A percentile compares a stretch with the other conserved stretches of the same genome.
Conservation (phyloP, 305 asterid genomes). For the Solanum hybrid region DNA sequence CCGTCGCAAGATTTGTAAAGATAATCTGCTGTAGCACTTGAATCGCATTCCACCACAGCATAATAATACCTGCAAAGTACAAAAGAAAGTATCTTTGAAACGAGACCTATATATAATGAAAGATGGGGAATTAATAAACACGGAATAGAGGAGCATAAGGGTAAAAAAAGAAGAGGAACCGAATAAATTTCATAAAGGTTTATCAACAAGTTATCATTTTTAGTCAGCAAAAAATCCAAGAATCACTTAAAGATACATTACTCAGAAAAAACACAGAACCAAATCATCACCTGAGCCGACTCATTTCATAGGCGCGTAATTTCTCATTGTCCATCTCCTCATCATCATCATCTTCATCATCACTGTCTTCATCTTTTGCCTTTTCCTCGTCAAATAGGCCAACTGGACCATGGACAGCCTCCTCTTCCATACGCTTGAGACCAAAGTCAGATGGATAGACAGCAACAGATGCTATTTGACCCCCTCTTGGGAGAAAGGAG, state of each 20-base stretch:
- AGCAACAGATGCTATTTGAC: conserved; percentile 56
- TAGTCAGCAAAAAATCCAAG: not conserved
- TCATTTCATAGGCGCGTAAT: conserved; percentile 80
- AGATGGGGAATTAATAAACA: not conserved
- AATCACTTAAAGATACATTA: not conserved
- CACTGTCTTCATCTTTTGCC: conserved; percentile 25
- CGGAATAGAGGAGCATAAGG: not conserved
- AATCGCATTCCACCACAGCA: conserved; percentile 85
- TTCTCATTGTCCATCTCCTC: conserved; percentile 59
- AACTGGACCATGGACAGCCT: conserved; percentile 77
- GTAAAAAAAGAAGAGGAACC: not conserved
- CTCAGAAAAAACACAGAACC: not conserved
- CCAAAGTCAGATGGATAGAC: conserved; percentile 97
- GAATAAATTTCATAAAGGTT: not conserved
- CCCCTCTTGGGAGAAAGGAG: conserved; percentile 75
- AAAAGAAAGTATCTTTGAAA: not conserved
- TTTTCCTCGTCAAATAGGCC: conserved; percentile 58
- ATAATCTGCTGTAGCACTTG: conserved; percentile 76
- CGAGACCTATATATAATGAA: not conserved
- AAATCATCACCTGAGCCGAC: conserved; percentile 55
- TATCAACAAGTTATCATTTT: not conserved
- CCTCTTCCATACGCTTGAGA: conserved; percentile 87
- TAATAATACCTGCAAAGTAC: conserved; percentile 53
- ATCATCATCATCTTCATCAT: conserved; percentile 16
- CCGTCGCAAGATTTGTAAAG: conserved; percentile 80